These are phyloP conservation scores for Phytophthora multivora DNA, from an alignment of 352 stramenopile species.

Conservation along the genomic window DNA sequence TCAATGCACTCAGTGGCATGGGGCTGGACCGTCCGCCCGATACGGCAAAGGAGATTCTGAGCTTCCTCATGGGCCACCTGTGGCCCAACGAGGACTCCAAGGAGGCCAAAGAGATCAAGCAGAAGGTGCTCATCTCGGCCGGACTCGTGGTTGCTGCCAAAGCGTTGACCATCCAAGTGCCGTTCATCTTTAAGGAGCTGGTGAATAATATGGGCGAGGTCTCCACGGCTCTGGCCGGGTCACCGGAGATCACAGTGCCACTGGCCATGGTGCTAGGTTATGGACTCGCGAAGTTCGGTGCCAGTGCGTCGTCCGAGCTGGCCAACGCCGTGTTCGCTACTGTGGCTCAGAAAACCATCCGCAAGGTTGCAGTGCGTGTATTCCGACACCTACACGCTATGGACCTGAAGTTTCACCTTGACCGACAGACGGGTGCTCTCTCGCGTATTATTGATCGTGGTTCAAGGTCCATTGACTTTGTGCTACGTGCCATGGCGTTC, in stretches of 20 bases:
- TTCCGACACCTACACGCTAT: slow-evolving; percentile 95
- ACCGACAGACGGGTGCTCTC: slow-evolving; percentile 93
- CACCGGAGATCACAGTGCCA: slow-evolving; percentile 55
- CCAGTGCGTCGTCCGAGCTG: slow-evolving; percentile 93
- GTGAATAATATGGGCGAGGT: slow-evolving; percentile 83
- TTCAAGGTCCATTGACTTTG: slow-evolving; percentile 96
- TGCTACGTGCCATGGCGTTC: slow-evolving; percentile 96
- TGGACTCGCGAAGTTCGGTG: slow-evolving; percentile 89
- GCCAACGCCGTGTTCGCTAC: slow-evolving; percentile 96
- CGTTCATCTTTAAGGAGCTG: slow-evolving; percentile 98
- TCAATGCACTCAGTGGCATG: slow-evolving; percentile 31
- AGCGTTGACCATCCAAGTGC: slow-evolving; percentile 94
- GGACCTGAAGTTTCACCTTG: slow-evolving; percentile 96
- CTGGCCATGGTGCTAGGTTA: slow-evolving; percentile 95
- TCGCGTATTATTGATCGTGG: slow-evolving; percentile 94
- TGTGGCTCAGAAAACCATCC: slow-evolving; percentile 96
- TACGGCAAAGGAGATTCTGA: slow-evolving; percentile 63
- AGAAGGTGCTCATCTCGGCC: slow-evolving; percentile 82
- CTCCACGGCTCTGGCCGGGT: slow-evolving; percentile 35
- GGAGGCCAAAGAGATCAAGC: slow-evolving; percentile 74
- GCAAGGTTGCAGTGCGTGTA: slow-evolving; percentile 91
- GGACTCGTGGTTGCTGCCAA: slow-evolving; percentile 91
- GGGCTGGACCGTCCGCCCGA: slow-evolving; percentile 34
- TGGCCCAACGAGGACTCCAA: slow-evolving; percentile 65
- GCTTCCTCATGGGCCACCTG: slow-evolving; percentile 62